phyloP scores from a whole-genome alignment of 768 basidiomycete species.

The Termitomyces sp. region DNA sequence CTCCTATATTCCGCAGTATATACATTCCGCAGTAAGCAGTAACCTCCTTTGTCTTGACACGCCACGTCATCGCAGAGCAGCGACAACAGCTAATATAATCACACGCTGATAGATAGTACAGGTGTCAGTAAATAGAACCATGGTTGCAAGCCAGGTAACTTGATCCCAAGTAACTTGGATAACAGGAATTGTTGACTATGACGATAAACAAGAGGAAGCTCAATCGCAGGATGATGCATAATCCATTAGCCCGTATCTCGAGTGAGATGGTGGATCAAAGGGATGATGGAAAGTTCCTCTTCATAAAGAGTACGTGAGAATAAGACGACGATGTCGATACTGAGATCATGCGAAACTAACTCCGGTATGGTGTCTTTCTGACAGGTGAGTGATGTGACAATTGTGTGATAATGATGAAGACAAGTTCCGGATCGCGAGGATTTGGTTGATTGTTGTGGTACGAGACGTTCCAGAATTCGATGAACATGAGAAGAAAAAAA shows the following conservation, averaged over 20 bases:
- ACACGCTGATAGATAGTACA: neutral
- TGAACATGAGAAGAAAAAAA: neutral
- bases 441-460: neutral
- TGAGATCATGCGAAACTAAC: neutral
- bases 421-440: neutral
- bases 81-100: neutral
- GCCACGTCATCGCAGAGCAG: neutral
- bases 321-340: neutral
- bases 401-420: neutral
- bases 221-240: neutral
- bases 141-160: neutral
- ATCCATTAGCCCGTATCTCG: neutral
- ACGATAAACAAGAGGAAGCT: neutral
- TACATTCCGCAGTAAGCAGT: too few species aligned
- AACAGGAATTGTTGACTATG: neutral
- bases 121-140: neutral
- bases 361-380: neutral
- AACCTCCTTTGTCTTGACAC: neutral
- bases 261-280: neutral
- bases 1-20: too few species aligned
- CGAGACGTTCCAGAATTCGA: conserved; percentile 1
- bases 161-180: neutral
- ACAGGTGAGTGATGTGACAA: neutral
- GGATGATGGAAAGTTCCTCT: neutral
- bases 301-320: neutral